Evolutionary conservation across 2,329 filamentous ascomycete species (phyloP).

Genomic region (Curvularia sp.): DNA sequence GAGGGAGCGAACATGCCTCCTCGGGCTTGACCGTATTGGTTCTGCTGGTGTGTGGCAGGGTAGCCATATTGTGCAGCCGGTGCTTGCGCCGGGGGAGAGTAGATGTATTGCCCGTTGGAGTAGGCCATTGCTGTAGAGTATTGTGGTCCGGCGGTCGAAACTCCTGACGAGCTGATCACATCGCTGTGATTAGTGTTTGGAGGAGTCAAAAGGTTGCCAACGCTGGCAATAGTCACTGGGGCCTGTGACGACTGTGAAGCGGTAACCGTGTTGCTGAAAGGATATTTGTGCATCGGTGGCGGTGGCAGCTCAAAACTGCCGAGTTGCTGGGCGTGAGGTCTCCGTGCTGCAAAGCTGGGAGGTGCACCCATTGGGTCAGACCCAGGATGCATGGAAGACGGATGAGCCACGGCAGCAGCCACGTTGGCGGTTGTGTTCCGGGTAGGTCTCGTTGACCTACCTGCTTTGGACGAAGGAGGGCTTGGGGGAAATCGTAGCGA

Average conservation of each 20-base stretch:
- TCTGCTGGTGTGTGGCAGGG: slow-evolving; percentile 49
- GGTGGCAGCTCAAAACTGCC: slow-evolving; percentile 71
- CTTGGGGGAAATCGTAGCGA: slow-evolving; percentile 51
- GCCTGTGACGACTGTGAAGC: slow-evolving; percentile 57
- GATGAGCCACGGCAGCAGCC: slow-evolving; percentile 67
- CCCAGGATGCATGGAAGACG: slow-evolving; percentile 67
- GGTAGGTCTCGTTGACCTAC: slow-evolving; percentile 53
- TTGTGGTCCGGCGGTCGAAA: slow-evolving; percentile 63
- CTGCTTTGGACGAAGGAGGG: slow-evolving; percentile 51
- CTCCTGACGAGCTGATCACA: slow-evolving; percentile 67
- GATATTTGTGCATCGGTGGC: slow-evolving; percentile 65
- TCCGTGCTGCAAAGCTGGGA: slow-evolving; percentile 72
- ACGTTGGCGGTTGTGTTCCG: slow-evolving; percentile 62
- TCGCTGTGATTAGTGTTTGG: slow-evolving; percentile 66
- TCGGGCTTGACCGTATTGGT: slow-evolving; percentile 42
- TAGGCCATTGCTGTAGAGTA: slow-evolving; percentile 64
- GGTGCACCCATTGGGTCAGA: slow-evolving; percentile 66
- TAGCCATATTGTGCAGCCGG: slow-evolving; percentile 62
- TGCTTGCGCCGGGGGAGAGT: slow-evolving; percentile 63
- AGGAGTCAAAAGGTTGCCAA: slow-evolving; percentile 68
- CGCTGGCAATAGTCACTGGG: slow-evolving; percentile 58
- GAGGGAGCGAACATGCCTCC: slow-evolving; percentile 63
- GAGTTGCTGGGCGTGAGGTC: slow-evolving; percentile 72
- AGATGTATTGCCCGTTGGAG: slow-evolving; percentile 69
- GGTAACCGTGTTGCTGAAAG: slow-evolving; percentile 50